phyloP scores from a whole-genome alignment of 352 stramenopile genomes.

The Phytophthora agathidicida region DNA sequence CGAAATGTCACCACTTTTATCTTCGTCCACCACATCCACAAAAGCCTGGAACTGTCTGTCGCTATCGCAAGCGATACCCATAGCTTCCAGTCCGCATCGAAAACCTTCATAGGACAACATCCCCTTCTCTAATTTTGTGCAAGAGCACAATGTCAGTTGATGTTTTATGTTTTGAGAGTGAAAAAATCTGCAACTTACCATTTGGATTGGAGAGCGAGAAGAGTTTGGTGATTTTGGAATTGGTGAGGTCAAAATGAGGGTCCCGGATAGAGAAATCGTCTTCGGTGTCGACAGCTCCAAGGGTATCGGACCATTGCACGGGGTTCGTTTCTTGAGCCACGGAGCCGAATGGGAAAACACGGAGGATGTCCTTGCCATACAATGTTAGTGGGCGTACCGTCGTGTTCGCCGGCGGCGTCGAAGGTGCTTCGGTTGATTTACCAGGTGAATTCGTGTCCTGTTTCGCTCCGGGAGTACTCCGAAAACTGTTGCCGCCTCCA shows the following conservation, averaged over 20 bases:
- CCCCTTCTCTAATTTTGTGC: constrained; percentile 53
- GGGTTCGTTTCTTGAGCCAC: constrained; percentile 66
- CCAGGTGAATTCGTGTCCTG: constrained; percentile 12
- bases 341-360: constrained; percentile 49
- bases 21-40: constrained; percentile 77
- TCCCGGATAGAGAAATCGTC: constrained; percentile 29
- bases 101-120: constrained; percentile 74
- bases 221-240: constrained; percentile 36
- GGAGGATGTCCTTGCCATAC: constrained; percentile 63
- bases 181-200: constrained; percentile 20
- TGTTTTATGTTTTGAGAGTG: background rate
- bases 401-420: constrained; percentile 13
- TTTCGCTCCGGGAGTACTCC: constrained; percentile 21
- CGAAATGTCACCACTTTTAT: constrained; percentile 77
- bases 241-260: constrained; percentile 30
- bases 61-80: constrained; percentile 68
- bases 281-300: constrained; percentile 8
- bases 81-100: constrained; percentile 60
- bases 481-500: constrained; percentile 28
- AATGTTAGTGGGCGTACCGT: constrained; percentile 42
- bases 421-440: constrained; percentile 6
- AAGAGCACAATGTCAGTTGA: constrained; percentile 8
- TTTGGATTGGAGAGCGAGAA: constrained; percentile 64
- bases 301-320: constrained; percentile 34
- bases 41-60: constrained; percentile 71